A percentile compares a stretch with the other conserved stretches of the same genome.
Conservation (phyloP, 257 asterid genomes). For the Solanum gandarillasii region DNA sequence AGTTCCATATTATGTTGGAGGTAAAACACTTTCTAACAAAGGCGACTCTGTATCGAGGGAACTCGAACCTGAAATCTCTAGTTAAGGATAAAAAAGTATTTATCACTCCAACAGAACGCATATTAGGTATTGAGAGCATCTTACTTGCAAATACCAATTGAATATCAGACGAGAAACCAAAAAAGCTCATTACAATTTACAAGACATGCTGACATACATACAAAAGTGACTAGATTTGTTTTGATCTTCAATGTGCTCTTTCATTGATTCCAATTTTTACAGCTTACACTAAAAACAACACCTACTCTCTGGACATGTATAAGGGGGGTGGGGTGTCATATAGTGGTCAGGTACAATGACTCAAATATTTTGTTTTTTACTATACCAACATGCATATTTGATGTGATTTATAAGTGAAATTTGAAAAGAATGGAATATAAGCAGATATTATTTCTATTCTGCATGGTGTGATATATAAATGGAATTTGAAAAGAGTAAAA, state of each 20-base stretch:
- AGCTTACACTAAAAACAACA: neutral
- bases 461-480: too few species aligned
- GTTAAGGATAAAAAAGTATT: accelerated
- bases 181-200: neutral
- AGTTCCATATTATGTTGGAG: too few species aligned
- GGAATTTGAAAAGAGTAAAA: too few species aligned
- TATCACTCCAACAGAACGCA: too few species aligned
- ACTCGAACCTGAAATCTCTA: too few species aligned
- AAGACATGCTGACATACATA: neutral
- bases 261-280: neutral
- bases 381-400: too few species aligned
- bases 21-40: too few species aligned
- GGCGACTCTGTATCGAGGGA: accelerated
- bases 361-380: neutral
- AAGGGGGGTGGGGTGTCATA: neutral
- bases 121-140: too few species aligned
- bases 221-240: neutral
- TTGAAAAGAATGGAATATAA: too few species aligned
- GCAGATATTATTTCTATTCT: too few species aligned
- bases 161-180: neutral
- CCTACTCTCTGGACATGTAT: neutral
- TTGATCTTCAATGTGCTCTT: neutral
- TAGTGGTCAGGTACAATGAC: neutral
- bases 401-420: too few species aligned
- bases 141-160: neutral